Conservation (phyloP, 176 grass and related monocot genomes). For the Thinopyrum elongatum region DNA sequence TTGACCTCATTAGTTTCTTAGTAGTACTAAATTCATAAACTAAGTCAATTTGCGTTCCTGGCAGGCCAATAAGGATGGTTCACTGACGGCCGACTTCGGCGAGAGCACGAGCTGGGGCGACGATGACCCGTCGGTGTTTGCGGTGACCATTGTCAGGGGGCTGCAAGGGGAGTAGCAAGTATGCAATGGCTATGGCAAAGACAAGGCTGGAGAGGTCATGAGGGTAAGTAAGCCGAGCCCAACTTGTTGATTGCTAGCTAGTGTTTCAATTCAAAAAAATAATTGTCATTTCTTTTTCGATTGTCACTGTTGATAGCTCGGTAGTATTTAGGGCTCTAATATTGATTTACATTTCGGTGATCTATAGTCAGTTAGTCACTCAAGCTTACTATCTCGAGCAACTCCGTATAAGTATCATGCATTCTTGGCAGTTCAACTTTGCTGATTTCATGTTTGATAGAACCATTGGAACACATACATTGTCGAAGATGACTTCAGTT, state of each 20-base stretch:
- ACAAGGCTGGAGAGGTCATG: conserved; percentile 19
- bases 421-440: background rate
- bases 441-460: conserved; percentile 7
- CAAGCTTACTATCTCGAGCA: too few species aligned
- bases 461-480: conserved; percentile 65
- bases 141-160: background rate
- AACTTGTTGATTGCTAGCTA: background rate
- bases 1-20: too few species aligned
- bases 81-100: conserved; percentile 4
- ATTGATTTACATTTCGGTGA: too few species aligned
- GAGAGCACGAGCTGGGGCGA: conserved; percentile 30
- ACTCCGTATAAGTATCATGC: background rate
- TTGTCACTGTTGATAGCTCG: too few species aligned
- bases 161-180: conserved; percentile 46
- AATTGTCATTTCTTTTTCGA: too few species aligned
- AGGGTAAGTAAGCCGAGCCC: conserved; percentile 13
- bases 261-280: too few species aligned
- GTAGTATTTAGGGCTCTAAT: too few species aligned
- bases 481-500: conserved; percentile 54
- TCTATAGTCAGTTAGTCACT: too few species aligned
- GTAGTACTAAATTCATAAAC: too few species aligned
- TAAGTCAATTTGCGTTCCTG: background rate
- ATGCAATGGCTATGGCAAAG: conserved; percentile 37
- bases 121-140: conserved; percentile 40
- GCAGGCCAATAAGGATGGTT: background rate